Base-by-base conservation (phyloP, 805 yeast genomes). In the Kazachstania psychrophila region DNA sequence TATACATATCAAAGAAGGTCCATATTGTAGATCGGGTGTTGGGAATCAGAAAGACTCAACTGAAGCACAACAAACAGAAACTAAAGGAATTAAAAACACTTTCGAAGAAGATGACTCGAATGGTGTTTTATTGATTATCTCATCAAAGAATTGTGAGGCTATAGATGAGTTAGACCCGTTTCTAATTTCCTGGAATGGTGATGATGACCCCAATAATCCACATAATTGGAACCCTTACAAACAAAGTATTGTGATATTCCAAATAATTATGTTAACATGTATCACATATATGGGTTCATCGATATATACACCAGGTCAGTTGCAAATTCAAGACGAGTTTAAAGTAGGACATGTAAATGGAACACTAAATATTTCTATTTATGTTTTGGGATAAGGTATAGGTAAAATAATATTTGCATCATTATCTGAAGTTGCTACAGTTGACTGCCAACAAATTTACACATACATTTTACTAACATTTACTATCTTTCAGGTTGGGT, bases 371-470 rank as follows among this genome's bases (percentile, higher is more conserved):
- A 61, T 77, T 46, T 58, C 77, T 0, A 44, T 74, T 25, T 77
- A 69, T 42, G 76, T 76, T 8, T 45, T 75, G 18, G 83, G 80
- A 6, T 75, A 76, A 47, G 82, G 77, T 36, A 33, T 73, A 13
- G 79, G 80, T 2, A 79, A 79, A 3, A 59, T 75, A 61, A 44
- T 73, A 2, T 69, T 73, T 36, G 67, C 79, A 0, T 81, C 83
- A 5, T 44, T 76, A 41, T 69, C 77, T 11, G 83, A 77, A 49
- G 63, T 71, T 38, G 69, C 75, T 2, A 49, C 52, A 3, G 51
- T 72, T 31, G 81, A 81, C 10, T 64, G 81, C 43, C 72, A 70
- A 34, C 56, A 64, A 19, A 64, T 73, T 28, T 75, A 74, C 42
- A 58, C 67, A 24, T 35, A 57, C 15, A 63, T 79, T 3, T 54